A percentile compares a stretch with the other conserved stretches of the same genome.
Conservation (phyloP, 2,329 filamentous ascomycete species). For the Geosmithia flava region DNA sequence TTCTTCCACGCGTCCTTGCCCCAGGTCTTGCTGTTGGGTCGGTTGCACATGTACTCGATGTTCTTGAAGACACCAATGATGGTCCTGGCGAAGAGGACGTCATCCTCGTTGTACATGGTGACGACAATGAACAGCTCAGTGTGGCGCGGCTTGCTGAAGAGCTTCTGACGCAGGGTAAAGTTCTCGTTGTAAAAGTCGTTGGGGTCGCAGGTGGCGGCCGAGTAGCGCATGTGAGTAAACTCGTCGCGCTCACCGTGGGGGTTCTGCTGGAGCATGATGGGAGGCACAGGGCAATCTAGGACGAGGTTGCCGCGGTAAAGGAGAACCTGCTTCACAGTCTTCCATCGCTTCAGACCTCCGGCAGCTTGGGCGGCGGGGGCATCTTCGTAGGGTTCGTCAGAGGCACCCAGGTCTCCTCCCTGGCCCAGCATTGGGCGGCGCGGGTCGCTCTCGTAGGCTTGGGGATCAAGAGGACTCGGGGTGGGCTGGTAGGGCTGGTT, state of each 20-base stretch:
- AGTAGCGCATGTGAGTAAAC: slow-evolving; percentile 85
- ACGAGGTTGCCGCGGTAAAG: slow-evolving; percentile 95
- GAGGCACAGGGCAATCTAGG: slow-evolving; percentile 90
- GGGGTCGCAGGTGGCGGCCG: slow-evolving; percentile 89
- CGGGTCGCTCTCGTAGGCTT: slow-evolving; percentile 56
- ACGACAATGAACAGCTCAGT: slow-evolving; percentile 94
- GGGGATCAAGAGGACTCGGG: slow-evolving; percentile 42
- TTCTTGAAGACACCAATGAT: slow-evolving; percentile 98
- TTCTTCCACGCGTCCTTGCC: slow-evolving; percentile 99
- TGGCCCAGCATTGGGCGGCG: slow-evolving; percentile 63
- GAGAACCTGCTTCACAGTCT: slow-evolving; percentile 97
- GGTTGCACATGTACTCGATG: slow-evolving; percentile 93
- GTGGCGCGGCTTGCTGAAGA: slow-evolving; percentile 85
- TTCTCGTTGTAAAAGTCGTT: slow-evolving; percentile 77
- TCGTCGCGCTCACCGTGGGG: slow-evolving; percentile 88
- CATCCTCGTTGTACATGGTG: slow-evolving; percentile 99
- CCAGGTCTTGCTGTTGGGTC: slow-evolving; percentile 92
- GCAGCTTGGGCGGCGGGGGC: slow-evolving; percentile 20
- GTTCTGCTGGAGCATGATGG: slow-evolving; percentile 74
- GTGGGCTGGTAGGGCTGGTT: slow-evolving; percentile 69
- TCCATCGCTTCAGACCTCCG: slow-evolving; percentile 68
- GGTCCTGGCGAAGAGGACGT: slow-evolving; percentile 87
- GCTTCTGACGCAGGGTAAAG: slow-evolving; percentile 80
- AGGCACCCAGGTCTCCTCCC: slow-evolving; percentile 36
- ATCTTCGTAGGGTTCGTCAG: slow-evolving; percentile 32